Percentiles rank a stretch among this genome's conserved stretches.
phyloP scores from a whole-genome alignment of 2,329 filamentous ascomycete genomes.

The Trichoderma koningiopsis region DNA sequence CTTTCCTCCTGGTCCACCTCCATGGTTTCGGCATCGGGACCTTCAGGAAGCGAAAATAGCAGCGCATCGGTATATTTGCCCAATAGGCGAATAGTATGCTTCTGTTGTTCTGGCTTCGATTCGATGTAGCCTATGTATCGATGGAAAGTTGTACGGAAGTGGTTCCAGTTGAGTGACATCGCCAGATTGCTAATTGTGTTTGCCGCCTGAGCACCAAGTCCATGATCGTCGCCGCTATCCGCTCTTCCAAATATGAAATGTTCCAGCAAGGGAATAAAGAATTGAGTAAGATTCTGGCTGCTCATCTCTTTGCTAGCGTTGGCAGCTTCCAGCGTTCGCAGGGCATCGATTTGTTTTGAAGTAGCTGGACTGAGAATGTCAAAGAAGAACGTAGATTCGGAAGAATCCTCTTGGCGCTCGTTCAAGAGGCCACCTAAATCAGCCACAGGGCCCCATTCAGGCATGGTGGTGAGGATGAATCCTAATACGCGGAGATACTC shows the following conservation, averaged over 20 bases:
- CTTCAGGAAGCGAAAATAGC: slow-evolving; percentile 53
- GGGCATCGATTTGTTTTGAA: slow-evolving; percentile 79
- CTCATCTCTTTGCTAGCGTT: slow-evolving; percentile 66
- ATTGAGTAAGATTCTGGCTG: slow-evolving; percentile 78
- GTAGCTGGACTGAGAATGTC: slow-evolving; percentile 91
- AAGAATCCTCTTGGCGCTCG: slow-evolving; percentile 63
- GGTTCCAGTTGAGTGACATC: slow-evolving; percentile 81
- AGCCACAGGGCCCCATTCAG: slow-evolving; percentile 68
- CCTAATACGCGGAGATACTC: slow-evolving; percentile 82
- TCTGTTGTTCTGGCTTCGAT: slow-evolving; percentile 79
- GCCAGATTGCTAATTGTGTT: slow-evolving; percentile 75
- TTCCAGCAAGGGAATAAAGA: slow-evolving; percentile 89
- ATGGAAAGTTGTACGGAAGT: slow-evolving; percentile 82
- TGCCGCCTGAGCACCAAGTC: slow-evolving; percentile 84
- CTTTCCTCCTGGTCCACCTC: slow-evolving; percentile 43
- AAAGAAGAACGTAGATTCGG: slow-evolving; percentile 78
- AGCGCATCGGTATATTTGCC: slow-evolving; percentile 80
- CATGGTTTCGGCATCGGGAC: slow-evolving; percentile 44
- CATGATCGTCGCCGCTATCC: slow-evolving; percentile 75
- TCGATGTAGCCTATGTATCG: slow-evolving; percentile 82
- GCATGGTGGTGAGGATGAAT: slow-evolving; percentile 71
- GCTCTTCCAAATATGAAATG: slow-evolving; percentile 88
- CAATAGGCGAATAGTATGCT: slow-evolving; percentile 80
- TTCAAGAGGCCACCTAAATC: slow-evolving; percentile 73
- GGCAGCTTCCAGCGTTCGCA: slow-evolving; percentile 73